Evolutionary conservation across 371 early-diverging fungal genomes (phyloP).

Genomic region (Mortierella sp.): DNA sequence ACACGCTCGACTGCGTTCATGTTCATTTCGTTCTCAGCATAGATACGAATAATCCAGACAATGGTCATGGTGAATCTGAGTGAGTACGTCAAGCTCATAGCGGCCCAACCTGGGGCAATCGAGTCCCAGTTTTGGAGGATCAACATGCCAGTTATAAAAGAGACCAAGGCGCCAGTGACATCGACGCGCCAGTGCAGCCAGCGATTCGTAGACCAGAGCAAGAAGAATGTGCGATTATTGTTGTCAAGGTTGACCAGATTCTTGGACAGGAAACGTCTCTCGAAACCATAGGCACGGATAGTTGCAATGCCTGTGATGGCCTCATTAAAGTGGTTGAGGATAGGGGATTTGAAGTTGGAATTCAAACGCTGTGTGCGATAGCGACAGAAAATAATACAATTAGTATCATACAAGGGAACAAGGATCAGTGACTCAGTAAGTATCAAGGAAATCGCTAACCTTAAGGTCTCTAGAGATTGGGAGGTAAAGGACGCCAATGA

Average conservation of each 20-base stretch:
- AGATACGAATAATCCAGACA: constrained; percentile 83
- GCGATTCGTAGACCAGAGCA: constrained; percentile 76
- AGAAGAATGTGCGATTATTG: constrained; percentile 74
- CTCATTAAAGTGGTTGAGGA: constrained; percentile 85
- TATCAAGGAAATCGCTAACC: constrained; percentile 60
- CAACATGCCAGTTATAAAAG: constrained; percentile 67
- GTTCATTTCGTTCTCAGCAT: constrained; percentile 80
- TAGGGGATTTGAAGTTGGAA: constrained; percentile 79
- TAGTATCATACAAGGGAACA: constrained; percentile 71
- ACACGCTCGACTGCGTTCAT: constrained; percentile 78
- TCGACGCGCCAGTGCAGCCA: constrained; percentile 86
- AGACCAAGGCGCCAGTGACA: constrained; percentile 74
- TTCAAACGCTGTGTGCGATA: constrained; percentile 74
- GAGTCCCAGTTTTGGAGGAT: constrained; percentile 58
- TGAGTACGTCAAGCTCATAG: constrained; percentile 80
- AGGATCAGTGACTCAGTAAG: constrained; percentile 14
- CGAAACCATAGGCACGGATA: constrained; percentile 60
- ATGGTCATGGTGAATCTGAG: constrained; percentile 73
- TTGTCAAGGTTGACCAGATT: constrained; percentile 59
- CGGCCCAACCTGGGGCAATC: constrained; percentile 75
- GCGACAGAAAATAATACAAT: background rate
- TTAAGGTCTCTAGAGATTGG: constrained; percentile 79
- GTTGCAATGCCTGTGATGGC: constrained; percentile 59
- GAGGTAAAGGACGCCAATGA: constrained; percentile 72
- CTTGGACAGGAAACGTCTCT: constrained; percentile 57